Evolutionary conservation across 1,284 basidiomycete species (phyloP).

Genomic region (Irpex lacteus): DNA sequence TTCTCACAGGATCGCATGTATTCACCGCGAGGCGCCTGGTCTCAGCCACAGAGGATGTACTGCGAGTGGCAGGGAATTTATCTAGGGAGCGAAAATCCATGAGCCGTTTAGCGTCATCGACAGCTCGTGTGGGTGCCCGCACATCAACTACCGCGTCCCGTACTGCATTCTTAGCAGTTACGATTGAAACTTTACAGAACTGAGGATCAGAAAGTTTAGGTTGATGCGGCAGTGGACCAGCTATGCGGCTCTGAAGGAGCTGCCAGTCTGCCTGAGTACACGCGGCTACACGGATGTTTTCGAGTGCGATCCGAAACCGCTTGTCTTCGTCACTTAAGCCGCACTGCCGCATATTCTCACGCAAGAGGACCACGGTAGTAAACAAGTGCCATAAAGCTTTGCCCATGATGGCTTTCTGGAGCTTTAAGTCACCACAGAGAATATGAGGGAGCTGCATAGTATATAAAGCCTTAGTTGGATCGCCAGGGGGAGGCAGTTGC

Average conservation of each 20-base stretch:
- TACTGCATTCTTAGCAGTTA: not conserved
- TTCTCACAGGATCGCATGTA: not conserved
- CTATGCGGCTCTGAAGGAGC: not conserved
- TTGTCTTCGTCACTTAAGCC: conserved; percentile 6
- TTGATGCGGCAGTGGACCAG: not conserved
- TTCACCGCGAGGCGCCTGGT: not conserved
- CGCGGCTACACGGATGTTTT: not conserved
- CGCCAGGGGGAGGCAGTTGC: not conserved
- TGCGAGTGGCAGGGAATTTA: not conserved
- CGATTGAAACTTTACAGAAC: not conserved
- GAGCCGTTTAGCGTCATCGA: not conserved
- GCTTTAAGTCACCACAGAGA: not conserved
- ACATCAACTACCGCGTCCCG: not conserved
- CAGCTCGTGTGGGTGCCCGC: too few relatives aligned
- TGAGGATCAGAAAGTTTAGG: not conserved
- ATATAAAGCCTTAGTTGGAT: not conserved
- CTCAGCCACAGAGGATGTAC: not conserved
- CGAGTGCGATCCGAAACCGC: not conserved
- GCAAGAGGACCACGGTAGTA: conserved; percentile 32
- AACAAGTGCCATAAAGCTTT: conserved; percentile 35
- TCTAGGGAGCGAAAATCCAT: not conserved
- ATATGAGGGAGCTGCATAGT: not conserved
- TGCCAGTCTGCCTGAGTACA: not conserved
- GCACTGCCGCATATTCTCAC: conserved; percentile 36
- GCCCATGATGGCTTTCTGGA: conserved; percentile 29